Base-by-base conservation (phyloP, 495 filamentous ascomycete species). In the Podospora pseudocomata region DNA sequence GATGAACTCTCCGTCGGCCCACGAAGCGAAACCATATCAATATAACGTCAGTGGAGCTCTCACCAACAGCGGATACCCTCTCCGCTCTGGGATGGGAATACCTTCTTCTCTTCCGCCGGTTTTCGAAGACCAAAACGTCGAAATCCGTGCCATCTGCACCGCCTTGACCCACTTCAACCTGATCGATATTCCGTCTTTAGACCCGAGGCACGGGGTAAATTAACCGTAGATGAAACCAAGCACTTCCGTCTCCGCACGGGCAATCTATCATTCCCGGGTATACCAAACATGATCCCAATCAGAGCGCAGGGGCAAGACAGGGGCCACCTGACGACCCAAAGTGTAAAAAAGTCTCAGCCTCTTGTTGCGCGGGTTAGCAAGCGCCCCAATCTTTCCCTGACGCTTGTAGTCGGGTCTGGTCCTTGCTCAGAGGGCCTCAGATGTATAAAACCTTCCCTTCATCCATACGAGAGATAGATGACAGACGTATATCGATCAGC, bases 151-250 rank as follows among this genome's bases (percentile, higher is more conserved):
- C 39, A 19, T 27, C 56, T n/a, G 56, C 56, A 58, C 3, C 56
- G 23, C 3, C 56, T 20, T 58, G 56, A 15, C 56, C 23, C 23
- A 27, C 5, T 58, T 1, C 23, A 23, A 23, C 23, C 6, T 2
- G 56, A 3, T 5, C 23, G 19, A 58, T 58, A 58, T 20, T 2
- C 56, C 56, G 56, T 58, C 56, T 5, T 20, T 0, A 20, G 56
- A 58, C 56, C 56, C 56, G 56, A 58, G 56, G 23, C 56, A 20
- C 18, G n/a, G 56, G 56, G 18, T 58, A 58, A 58, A 58, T 58
- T 58, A 58, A 58, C 56, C 56, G 56, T 27, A 58, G 18, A 58
- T 58, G n/a, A 58, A 20, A 20, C n/a, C 56, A 20, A 20, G n/a
- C 19, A 7, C 56, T 27, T 58, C 23, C 56, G 19, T 27, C 56